phyloP scores from a whole-genome alignment of 148 eudicot genomes.

The Camellia japonica region DNA sequence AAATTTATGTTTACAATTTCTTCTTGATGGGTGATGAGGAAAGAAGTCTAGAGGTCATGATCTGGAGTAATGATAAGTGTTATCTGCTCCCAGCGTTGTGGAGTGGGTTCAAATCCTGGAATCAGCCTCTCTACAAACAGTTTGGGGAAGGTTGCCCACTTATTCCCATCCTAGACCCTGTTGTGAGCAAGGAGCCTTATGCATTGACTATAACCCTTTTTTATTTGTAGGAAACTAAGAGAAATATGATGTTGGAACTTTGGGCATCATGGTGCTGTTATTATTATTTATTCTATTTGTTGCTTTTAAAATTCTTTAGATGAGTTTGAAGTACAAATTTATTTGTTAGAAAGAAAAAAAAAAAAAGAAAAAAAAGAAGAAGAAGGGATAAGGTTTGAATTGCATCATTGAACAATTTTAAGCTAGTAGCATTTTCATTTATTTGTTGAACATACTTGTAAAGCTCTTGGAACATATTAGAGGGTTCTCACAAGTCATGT shows the following conservation, averaged over 20 bases:
- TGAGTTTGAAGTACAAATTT: not conserved
- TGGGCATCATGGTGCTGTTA: too few species aligned
- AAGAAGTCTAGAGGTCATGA: too few species aligned
- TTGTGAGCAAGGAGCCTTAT: too few species aligned
- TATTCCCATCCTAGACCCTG: too few species aligned
- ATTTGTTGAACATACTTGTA: not conserved
- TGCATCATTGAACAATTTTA: not conserved
- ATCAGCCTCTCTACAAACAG: not conserved
- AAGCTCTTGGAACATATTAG: not conserved
- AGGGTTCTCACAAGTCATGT: not conserved
- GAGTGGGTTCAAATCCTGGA: too few species aligned
- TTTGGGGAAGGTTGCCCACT: too few species aligned
- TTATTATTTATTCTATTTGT: not conserved
- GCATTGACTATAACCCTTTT: too few species aligned
- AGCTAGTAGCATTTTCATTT: not conserved
- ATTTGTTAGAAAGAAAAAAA: not conserved
- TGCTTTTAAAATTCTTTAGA: not conserved
- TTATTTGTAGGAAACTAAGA: too few species aligned
- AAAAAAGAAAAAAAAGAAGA: not conserved
- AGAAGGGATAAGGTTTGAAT: not conserved
- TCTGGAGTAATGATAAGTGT: too few species aligned
- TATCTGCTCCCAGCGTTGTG: too few species aligned
- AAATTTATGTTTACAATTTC: too few species aligned
- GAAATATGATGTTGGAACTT: too few species aligned
- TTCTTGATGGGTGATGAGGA: constrained; percentile 5